Conservation (phyloP, 768 basidiomycete species). For the Phlegmacium glaucopus region DNA sequence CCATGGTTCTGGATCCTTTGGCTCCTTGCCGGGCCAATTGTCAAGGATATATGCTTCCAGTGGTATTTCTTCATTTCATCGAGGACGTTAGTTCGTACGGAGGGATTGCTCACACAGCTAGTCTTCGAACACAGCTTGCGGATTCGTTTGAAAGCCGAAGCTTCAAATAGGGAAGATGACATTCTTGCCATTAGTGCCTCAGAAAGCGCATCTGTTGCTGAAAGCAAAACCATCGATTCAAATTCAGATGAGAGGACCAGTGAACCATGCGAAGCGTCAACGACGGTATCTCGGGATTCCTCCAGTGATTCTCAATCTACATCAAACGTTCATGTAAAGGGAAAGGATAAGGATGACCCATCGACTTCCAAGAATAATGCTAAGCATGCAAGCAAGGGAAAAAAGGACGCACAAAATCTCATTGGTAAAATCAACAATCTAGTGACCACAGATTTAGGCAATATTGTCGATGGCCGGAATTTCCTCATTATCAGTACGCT, state of each 20-base stretch:
- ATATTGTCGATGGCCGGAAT: background rate
- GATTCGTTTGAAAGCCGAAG: too few relatives aligned
- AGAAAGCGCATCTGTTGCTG: conserved; percentile 56
- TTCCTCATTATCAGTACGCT: background rate
- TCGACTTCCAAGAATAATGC: background rate
- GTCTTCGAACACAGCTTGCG: too few relatives aligned
- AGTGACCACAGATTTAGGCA: too few relatives aligned
- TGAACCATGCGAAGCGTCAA: background rate
- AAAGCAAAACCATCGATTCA: conserved; percentile 35
- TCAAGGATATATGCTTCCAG: conserved; percentile 46
- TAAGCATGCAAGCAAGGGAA: too few relatives aligned
- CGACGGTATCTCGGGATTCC: background rate
- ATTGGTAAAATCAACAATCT: conserved; percentile 70
- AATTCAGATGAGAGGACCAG: too few relatives aligned
- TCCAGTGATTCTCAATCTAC: background rate
- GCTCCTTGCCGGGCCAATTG: conserved; percentile 47
- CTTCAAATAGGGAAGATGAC: conserved; percentile 43
- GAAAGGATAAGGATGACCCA: background rate
- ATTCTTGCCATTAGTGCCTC: conserved; percentile 40
- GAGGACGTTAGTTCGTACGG: conserved; percentile 35
- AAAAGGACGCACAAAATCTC: conserved; percentile 38
- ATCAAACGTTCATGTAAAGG: background rate
- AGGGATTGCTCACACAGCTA: too few relatives aligned
- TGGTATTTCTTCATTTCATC: conserved; percentile 50
- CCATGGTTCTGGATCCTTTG: conserved; percentile 53